Percentiles rank a stretch among this genome's conserved stretches.
Conservation (phyloP, 345 rosid genomes). For the Excoecaria agallocha region DNA sequence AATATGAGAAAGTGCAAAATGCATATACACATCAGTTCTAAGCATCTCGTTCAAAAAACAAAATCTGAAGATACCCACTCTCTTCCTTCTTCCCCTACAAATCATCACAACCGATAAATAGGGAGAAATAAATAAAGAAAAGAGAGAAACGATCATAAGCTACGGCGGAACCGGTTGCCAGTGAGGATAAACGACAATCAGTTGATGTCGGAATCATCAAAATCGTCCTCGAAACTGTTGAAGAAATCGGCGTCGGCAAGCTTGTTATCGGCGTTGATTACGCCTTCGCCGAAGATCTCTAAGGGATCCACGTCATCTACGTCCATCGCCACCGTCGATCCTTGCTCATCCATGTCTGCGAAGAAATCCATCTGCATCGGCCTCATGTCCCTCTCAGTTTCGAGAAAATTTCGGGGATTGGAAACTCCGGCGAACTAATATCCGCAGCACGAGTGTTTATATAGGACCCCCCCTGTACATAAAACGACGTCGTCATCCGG, state of each 20-base stretch:
- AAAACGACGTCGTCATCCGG: too few relatives aligned
- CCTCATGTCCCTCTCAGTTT: conserved; percentile 41
- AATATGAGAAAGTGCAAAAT: neutral
- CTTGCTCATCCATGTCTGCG: conserved; percentile 71
- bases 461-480: too few relatives aligned
- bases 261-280: conserved; percentile 56
- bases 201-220: conserved; percentile 83
- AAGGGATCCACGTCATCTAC: conserved; percentile 78
- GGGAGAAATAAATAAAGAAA: neutral
- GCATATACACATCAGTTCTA: neutral
- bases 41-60: neutral
- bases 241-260: conserved; percentile 87
- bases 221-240: conserved; percentile 84
- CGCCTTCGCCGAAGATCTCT: conserved; percentile 66
- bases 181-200: conserved; percentile 22
- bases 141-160: neutral
- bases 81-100: neutral
- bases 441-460: neutral
- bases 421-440: too few relatives aligned
- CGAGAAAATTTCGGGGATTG: neutral
- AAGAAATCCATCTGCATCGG: conserved; percentile 68
- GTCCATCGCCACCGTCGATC: conserved; percentile 78
- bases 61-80: neutral
- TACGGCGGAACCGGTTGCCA: neutral
- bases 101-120: neutral